Evolutionary conservation across 148 eudicot genomes (phyloP).

Genomic region (Vaccinium corymbosum): DNA sequence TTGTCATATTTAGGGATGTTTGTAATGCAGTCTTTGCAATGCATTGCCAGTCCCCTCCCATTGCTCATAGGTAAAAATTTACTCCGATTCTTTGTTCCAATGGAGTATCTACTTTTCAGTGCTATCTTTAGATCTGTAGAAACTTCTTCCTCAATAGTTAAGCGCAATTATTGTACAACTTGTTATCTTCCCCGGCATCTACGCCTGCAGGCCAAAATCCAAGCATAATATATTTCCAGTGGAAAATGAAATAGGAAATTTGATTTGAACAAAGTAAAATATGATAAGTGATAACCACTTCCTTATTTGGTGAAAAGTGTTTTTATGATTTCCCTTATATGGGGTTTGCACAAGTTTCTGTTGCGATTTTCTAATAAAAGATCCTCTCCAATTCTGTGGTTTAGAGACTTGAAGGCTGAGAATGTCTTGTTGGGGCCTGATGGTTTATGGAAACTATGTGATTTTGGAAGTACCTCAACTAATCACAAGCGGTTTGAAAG

Average conservation of each 20-base stretch:
- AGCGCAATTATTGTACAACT: background rate
- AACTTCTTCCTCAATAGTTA: constrained; percentile 2
- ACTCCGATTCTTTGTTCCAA: background rate
- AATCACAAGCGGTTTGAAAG: constrained; percentile 92
- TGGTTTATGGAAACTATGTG: constrained; percentile 95
- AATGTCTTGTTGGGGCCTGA: constrained; percentile 85
- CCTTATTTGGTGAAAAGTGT: background rate
- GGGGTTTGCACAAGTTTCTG: background rate
- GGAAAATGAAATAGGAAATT: background rate
- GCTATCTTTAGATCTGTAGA: background rate
- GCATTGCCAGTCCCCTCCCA: constrained; percentile 95
- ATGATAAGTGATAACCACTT: background rate
- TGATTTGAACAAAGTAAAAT: background rate
- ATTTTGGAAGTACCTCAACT: constrained; percentile 92
- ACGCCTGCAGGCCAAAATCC: background rate
- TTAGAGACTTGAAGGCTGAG: constrained; percentile 96
- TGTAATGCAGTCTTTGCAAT: constrained; percentile 97
- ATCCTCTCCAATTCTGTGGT: constrained; percentile 16
- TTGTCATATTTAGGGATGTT: constrained; percentile 76
- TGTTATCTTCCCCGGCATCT: background rate
- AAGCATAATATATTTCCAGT: background rate
- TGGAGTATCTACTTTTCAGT: background rate
- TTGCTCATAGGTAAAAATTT: constrained; percentile 84
- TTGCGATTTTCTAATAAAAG: background rate
- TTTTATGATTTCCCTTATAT: background rate